These are phyloP conservation scores for Leishmania gerbilli DNA, from an alignment of 208 protist species.

Conservation along the genomic window DNA sequence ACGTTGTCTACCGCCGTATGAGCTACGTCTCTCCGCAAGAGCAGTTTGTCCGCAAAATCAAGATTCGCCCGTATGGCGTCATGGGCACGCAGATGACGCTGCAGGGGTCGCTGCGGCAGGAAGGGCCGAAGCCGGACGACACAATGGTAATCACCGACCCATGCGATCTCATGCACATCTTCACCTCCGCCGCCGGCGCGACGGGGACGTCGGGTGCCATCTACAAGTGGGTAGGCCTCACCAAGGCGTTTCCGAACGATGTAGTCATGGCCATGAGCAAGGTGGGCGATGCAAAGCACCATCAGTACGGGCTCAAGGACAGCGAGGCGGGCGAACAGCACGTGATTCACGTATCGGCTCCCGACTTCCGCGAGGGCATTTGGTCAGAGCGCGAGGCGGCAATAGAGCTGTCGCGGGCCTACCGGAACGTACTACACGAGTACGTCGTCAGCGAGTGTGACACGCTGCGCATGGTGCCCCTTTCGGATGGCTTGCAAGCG, in stretches of 20 bases:
- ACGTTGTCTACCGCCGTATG: constrained; percentile 53
- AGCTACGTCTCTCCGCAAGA: constrained; percentile 65
- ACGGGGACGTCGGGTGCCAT: constrained; percentile 80
- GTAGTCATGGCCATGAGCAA: constrained; percentile 70
- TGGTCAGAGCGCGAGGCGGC: constrained; percentile 84
- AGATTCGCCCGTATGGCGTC: constrained; percentile 80
- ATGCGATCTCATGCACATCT: constrained; percentile 67
- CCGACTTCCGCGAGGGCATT: constrained; percentile 81
- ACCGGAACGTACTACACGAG: constrained; percentile 88
- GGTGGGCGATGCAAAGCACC: constrained; percentile 74
- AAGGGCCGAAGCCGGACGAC: constrained; percentile 61
- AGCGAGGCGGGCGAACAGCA: constrained; percentile 41
- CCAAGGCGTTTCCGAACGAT: constrained; percentile 66
- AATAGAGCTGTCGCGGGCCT: constrained; percentile 79
- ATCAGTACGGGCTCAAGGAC: constrained; percentile 60
- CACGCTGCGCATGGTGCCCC: constrained; percentile 75
- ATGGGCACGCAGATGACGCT: constrained; percentile 84
- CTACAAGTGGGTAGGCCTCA: constrained; percentile 83
- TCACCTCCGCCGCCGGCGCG: constrained; percentile 53
- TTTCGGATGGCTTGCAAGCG: constrained; percentile 61
- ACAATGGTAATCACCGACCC: constrained; percentile 70
- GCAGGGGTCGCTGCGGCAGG: constrained; percentile 54
- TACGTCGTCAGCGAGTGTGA: constrained; percentile 76
- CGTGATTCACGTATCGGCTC: constrained; percentile 81
- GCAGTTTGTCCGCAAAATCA: constrained; percentile 77